Percentiles rank a stretch among this genome's conserved stretches.
Conservation (phyloP, 345 rosid genomes). For the Arabis hirsuta region DNA sequence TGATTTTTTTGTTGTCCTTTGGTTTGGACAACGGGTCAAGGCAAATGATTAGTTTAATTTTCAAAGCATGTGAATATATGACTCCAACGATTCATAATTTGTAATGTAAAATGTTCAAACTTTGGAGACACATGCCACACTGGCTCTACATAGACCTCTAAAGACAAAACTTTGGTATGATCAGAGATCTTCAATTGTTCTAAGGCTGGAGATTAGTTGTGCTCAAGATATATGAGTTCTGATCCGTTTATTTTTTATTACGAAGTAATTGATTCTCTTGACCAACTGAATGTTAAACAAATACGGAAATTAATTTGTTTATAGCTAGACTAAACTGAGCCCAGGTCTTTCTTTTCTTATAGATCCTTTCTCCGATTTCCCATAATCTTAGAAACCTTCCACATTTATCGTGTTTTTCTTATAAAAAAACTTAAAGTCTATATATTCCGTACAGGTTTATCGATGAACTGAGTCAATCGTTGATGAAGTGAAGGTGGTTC, state of each 20-base stretch:
- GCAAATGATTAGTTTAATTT: not conserved
- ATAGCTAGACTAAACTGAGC: too few species aligned
- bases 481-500: too few species aligned
- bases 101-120: slow-evolving; percentile 16
- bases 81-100: slow-evolving; percentile 19
- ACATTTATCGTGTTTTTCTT: too few species aligned
- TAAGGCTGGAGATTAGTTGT: slow-evolving; percentile 27
- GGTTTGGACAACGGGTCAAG: slow-evolving; percentile 28
- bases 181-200: slow-evolving; percentile 30
- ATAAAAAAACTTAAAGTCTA: too few species aligned
- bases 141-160: slow-evolving; percentile 30
- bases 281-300: not conserved
- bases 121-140: slow-evolving; percentile 14
- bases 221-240: not conserved
- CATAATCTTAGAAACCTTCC: too few species aligned
- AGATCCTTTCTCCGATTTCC: too few species aligned
- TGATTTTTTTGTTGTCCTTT: slow-evolving; percentile 25
- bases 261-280: not conserved
- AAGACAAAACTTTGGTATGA: slow-evolving; percentile 24
- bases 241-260: not conserved
- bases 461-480: too few species aligned
- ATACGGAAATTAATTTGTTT: too few species aligned
- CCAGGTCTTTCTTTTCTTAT: too few species aligned
- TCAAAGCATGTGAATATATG: slow-evolving; percentile 26
- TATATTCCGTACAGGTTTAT: too few species aligned